These are phyloP conservation scores for Rubia yunnanensis DNA, from an alignment of 257 asterid genomes.

Conservation along the genomic window DNA sequence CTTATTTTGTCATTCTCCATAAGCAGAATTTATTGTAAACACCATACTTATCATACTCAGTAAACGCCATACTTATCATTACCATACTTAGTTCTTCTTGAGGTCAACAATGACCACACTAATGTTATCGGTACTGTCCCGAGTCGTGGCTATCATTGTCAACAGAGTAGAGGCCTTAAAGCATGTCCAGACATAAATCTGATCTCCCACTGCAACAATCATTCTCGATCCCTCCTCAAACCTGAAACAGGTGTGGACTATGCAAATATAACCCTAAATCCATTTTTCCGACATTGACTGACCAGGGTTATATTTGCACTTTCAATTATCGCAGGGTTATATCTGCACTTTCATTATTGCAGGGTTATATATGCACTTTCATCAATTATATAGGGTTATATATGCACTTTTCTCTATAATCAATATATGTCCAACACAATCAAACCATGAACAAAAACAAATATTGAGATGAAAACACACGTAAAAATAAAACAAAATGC, in stretches of 20 bases:
- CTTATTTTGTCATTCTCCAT: too few relatives aligned
- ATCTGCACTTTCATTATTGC: too few relatives aligned
- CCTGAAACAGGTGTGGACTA: conserved; percentile 48
- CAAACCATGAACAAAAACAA: too few relatives aligned
- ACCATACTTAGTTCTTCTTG: conserved; percentile 20
- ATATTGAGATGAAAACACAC: neutral
- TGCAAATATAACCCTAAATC: conserved; percentile 69
- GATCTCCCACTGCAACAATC: neutral
- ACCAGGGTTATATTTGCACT: too few relatives aligned
- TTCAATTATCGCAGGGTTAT: conserved; percentile 64
- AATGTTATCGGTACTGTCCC: conserved; percentile 59
- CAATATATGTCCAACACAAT: neutral
- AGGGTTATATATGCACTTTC: too few relatives aligned
- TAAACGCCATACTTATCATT: too few relatives aligned
- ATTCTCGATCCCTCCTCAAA: conserved; percentile 15
- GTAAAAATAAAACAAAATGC: too few relatives aligned
- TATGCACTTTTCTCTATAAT: conserved; percentile 30
- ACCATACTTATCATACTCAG: too few relatives aligned
- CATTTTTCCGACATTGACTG: too few relatives aligned
- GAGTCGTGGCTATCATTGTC: conserved; percentile 60
- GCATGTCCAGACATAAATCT: conserved; percentile 35
- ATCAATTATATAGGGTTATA: too few relatives aligned
- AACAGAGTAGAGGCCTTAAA: conserved; percentile 48
- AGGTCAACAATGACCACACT: conserved; percentile 61
- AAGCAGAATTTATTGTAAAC: neutral